Evolutionary conservation across 768 basidiomycete genomes (phyloP).

Genomic region (Agaricus sinodeliciosus): DNA sequence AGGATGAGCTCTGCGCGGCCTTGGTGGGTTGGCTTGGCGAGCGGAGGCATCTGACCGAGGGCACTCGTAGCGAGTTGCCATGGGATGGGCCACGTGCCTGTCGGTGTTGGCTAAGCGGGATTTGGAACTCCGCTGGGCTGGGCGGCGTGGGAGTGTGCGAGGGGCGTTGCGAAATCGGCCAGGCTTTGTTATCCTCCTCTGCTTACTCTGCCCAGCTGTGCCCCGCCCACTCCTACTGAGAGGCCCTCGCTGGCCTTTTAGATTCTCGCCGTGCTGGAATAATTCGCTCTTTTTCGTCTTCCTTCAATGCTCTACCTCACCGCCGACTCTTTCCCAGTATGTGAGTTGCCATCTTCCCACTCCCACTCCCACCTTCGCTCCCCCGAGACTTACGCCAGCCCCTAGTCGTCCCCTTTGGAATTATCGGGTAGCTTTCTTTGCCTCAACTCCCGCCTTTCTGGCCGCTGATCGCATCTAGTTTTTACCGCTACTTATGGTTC

Average conservation of each 20-base stretch:
- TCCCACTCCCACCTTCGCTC: constrained; percentile 2
- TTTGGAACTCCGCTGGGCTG: constrained; percentile 7
- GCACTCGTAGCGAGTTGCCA: neutral
- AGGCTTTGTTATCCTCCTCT: constrained; percentile 6
- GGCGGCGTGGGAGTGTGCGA: neutral
- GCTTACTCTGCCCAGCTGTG: constrained; percentile 1
- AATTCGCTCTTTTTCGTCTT: constrained; percentile 31
- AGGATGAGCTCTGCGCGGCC: no score
- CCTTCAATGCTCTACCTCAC: constrained; percentile 78
- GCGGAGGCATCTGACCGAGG: no score
- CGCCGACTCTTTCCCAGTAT: constrained; percentile 85
- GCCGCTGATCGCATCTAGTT: constrained; percentile 35
- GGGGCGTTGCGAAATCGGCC: neutral
- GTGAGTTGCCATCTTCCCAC: constrained; percentile 41
- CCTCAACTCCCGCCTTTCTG: neutral
- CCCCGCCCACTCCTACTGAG: constrained; percentile 5
- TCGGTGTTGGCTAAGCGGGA: neutral
- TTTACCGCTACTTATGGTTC: constrained; percentile 94
- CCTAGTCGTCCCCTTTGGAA: constrained; percentile 82
- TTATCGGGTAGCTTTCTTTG: constrained; percentile 58
- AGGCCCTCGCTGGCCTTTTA: constrained; percentile 9
- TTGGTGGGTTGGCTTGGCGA: no score
- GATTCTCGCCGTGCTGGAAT: constrained; percentile 28
- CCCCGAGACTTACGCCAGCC: neutral
- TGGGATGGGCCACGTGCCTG: neutral